Evolutionary conservation across 495 filamentous ascomycete genomes (phyloP), one percentile per base, ranked within the genome.

Genomic region (Lophium mytilinum): DNA sequence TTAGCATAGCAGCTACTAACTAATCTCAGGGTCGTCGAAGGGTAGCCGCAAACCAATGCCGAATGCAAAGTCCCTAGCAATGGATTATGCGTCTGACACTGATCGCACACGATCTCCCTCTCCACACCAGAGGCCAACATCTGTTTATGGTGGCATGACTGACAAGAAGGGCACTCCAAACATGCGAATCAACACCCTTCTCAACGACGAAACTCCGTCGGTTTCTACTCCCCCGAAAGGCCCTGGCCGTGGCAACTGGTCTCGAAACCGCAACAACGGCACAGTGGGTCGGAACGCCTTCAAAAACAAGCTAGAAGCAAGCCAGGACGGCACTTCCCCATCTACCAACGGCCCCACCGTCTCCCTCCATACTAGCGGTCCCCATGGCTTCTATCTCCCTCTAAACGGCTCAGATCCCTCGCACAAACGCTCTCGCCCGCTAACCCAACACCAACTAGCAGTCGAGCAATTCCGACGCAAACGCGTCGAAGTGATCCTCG

Each of bases 371-470:
- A 12, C 18, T 12, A 41, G 14, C 43, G 65, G 63, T 18, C 65
- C 65, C 9, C 65, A 68, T 45, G 65, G 65, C 30, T 68, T 66
- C 60, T 68, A 68, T 36, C 62, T 68, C 18, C 63, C 65, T 1
- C 63, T 66, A 1, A 68, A 68, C 36, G 65, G 65, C 17, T 55
- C 65, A 10, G 65, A 68, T 14, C 65, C 62, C 0, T 17, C 49
- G 8, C 65, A 68, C 63, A 81, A 83, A 52, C 82, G 85, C n/a
- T 82, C 86, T 3, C 82, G 93, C 6, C 92, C 90, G 4, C 79
- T 95, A 17, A 98, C 93, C 0, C 86, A 89, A 9, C 93, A 98
- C 69, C 93, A 98, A 65, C 76, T 95, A 33, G 93, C 91, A 8
- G 88, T 97, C 4, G 89, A 95, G 63, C 81, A 85, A 46, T 96